Conservation (phyloP, 345 rosid species). For the Citrus unshiu region DNA sequence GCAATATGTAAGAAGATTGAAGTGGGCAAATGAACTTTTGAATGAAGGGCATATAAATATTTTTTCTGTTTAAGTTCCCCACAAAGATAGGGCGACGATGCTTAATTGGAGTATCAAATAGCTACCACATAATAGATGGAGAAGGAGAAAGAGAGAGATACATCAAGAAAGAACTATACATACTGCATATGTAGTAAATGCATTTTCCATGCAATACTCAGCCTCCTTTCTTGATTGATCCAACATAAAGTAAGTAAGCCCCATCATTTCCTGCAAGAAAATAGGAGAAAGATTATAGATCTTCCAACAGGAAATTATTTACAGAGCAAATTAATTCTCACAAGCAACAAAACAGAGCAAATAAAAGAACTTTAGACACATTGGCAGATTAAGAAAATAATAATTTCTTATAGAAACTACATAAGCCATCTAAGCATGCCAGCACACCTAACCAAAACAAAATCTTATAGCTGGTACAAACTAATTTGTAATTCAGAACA, state of each 20-base stretch:
- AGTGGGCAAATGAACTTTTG: neutral
- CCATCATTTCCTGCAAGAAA: constrained; percentile 93
- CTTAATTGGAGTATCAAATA: neutral
- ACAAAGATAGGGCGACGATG: neutral
- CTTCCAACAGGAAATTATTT: constrained; percentile 7
- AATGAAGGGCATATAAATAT: neutral
- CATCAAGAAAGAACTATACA: constrained; percentile 27
- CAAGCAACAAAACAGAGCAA: neutral
- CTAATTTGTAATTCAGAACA: neutral
- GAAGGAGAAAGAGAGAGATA: neutral
- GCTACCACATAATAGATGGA: neutral
- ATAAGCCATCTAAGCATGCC: neutral
- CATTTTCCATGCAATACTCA: constrained; percentile 98
- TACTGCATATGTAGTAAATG: constrained; percentile 86
- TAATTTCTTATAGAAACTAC: neutral
- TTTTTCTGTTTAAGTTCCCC: neutral
- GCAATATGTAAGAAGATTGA: neutral
- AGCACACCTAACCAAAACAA: neutral
- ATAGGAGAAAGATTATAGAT: constrained; percentile 11
- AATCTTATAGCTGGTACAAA: neutral
- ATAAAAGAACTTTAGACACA: constrained; percentile 1
- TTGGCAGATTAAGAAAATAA: constrained; percentile 1
- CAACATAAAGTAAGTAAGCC: constrained; percentile 82
- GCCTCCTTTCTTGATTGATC: constrained; percentile 96
- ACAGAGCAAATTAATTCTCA: neutral